A percentile compares a stretch with the other conserved stretches of the same genome.
These are phyloP conservation scores for Boletus coccyginus DNA, from an alignment of 768 basidiomycete genomes.

Conservation along the genomic window DNA sequence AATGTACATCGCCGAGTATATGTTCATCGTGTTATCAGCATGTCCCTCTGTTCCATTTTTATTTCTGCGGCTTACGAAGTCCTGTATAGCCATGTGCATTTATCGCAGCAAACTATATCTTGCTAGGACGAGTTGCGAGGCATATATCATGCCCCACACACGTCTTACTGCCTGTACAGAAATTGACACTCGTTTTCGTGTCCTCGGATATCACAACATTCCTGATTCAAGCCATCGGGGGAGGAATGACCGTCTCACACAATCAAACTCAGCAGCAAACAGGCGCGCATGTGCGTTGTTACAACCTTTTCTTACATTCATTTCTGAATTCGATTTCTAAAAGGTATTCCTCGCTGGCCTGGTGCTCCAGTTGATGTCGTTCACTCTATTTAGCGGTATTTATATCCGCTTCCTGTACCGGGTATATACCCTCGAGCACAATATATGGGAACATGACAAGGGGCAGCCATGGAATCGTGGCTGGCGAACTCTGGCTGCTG, in stretches of 20 bases:
- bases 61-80: background rate
- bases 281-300: constrained; percentile 37
- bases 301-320: background rate
- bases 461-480: constrained; percentile 47
- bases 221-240: constrained; percentile 51
- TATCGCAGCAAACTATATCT: constrained; percentile 65
- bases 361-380: constrained; percentile 52
- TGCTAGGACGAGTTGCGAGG: constrained; percentile 58
- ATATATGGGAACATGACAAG: constrained; percentile 39
- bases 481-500: constrained; percentile 56
- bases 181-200: constrained; percentile 58
- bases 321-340: constrained; percentile 37
- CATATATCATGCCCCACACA: constrained; percentile 46
- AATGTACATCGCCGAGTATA: constrained; percentile 54
- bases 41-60: constrained; percentile 9
- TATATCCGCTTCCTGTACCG: constrained; percentile 49
- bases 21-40: constrained; percentile 59
- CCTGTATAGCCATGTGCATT: constrained; percentile 64
- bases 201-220: constrained; percentile 64
- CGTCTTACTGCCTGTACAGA: constrained; percentile 46
- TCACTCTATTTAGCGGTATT: constrained; percentile 46
- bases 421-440: constrained; percentile 34
- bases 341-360: constrained; percentile 62
- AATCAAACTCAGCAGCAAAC: constrained; percentile 15
- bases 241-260: constrained; percentile 1